Base-by-base conservation (phyloP, 2,329 filamentous ascomycete genomes). In the Paradendryphiella salina region DNA sequence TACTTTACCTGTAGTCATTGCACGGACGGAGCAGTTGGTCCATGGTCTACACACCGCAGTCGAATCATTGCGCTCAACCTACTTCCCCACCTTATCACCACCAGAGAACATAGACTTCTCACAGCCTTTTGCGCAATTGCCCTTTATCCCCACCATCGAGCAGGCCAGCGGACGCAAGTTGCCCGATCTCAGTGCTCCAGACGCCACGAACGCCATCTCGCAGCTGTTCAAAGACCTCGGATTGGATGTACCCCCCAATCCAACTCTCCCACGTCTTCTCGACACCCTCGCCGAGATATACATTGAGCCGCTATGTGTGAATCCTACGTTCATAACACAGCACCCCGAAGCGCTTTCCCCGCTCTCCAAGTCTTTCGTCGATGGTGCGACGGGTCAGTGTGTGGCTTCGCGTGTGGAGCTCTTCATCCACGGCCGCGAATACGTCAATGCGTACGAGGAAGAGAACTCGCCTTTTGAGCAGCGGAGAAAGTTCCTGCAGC, bases 361-460 rank as follows among this genome's bases (percentile, higher is more conserved):
- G 0, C 82, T 99, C 6, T 85, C 92, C 18, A 97, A 97, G 77
- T 91, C 89, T 44, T 96, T 90, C 74, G 65, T 80, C 15, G 90
- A 91, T 69, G 82, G 84, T 0, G 73, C 67, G 7, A 78, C 86
- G 0, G 79, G 80, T 11, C 92, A 96, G 69, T 74, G 82, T 7
- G 85, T 96, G 1, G 87, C 90, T 1, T 89, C 90, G 0, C 86
- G 92, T 5, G 89, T 88, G 0, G 92, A 96, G 74, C 82, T 96
- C 17, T 96, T 96, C 74, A 83, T 95, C 56, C 77, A 84, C 41
- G 85, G 87, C 33, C 84, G 85, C 46, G 94, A 99, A 70, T 81
- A 96, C 26, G 90, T 93, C 54, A 99, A 99, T 73, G 95, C 93
- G 78, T 99, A 99, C 73, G 94, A 99, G 72, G 94, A 99, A 75